Base-by-base conservation (phyloP, 768 basidiomycete species). In the Hypsizygus marmoreus region DNA sequence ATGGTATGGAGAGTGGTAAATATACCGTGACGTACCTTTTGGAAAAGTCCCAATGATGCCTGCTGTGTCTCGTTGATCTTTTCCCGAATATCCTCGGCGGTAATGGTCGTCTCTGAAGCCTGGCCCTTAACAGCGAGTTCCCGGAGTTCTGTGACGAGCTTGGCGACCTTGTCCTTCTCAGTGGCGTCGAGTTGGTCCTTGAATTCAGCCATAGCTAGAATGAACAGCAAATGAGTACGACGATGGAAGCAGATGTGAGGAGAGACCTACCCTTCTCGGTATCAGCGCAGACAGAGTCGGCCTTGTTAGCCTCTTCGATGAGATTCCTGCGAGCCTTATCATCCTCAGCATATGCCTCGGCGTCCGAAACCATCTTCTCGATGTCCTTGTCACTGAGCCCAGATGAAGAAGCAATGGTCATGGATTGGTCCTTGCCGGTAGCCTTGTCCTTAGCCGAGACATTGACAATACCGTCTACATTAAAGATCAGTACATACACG, bases 351-450 rank as follows among this genome's bases (percentile, higher is more conserved):
- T 82, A 95, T 64, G 91, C 77, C 73, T 99, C 97, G 41, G 95
- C 86, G 57, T 98, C 95, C 2, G 85, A 68, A 39, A 99, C 86
- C 97, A 99, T 99, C 61, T 84, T 84, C 74, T 97, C 93, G 50
- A 98, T 98, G 59, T 99, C 95, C 73, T 87, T 88, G 72, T 97
- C 94, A 53, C 80, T 89, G 41, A 99, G 84, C 64, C 97, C 95
- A 3, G 95, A 98, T 9, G 93, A 97, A 4, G 95, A 97, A 4
- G 95, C 93, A 53, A 98, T 95, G 37, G 97, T 98, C 91, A 93
- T 93, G 0, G 90, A 92, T 61, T 93, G 91, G 60, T 93, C 89
- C 77, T 93, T 93, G 67, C 62, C 70, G 10, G 91, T 93, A 2
- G 91, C 91, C 76, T 93, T 91, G 72, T 91, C 88, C 82, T 95